These are phyloP conservation scores for Wickerhamiella pararugosa DNA, from an alignment of 1,139 yeast species.

Conservation along the genomic window DNA sequence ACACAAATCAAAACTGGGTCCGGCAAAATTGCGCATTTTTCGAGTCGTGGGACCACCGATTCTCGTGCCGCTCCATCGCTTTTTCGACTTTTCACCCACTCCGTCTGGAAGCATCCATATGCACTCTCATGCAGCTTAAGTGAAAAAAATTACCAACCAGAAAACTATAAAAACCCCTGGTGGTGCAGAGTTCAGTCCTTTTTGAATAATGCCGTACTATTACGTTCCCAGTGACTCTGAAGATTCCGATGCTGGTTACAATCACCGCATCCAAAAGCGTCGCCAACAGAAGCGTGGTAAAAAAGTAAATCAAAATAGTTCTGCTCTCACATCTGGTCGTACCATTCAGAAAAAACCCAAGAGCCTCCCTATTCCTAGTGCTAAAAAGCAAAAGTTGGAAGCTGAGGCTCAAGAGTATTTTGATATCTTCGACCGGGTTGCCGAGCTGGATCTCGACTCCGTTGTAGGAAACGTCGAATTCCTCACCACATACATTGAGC, in stretches of 20 bases:
- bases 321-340: neutral
- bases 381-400: conserved; percentile 13
- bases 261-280: conserved; percentile 8
- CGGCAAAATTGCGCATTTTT: too few species aligned
- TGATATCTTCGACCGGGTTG: conserved; percentile 15
- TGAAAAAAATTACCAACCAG: conserved; percentile 4
- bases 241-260: conserved; percentile 9
- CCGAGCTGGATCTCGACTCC: conserved; percentile 16
- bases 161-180: conserved; percentile 2
- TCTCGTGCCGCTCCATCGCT: too few species aligned
- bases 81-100: neutral
- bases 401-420: conserved; percentile 16
- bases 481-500: conserved; percentile 12
- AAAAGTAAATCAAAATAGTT: conserved; percentile 6
- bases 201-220: conserved; percentile 16
- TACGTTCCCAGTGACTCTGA: conserved; percentile 18
- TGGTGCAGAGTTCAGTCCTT: neutral
- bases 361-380: conserved; percentile 7
- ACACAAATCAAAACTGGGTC: too few species aligned
- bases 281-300: conserved; percentile 5
- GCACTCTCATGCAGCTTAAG: conserved; percentile 7
- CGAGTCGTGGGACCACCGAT: too few species aligned
- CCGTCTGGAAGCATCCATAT: neutral
- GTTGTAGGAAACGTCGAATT: conserved; percentile 17
- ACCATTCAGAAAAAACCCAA: conserved; percentile 1